Conservation (phyloP, 164 flowering plant genomes). For the Aristolochia fimbriata region DNA sequence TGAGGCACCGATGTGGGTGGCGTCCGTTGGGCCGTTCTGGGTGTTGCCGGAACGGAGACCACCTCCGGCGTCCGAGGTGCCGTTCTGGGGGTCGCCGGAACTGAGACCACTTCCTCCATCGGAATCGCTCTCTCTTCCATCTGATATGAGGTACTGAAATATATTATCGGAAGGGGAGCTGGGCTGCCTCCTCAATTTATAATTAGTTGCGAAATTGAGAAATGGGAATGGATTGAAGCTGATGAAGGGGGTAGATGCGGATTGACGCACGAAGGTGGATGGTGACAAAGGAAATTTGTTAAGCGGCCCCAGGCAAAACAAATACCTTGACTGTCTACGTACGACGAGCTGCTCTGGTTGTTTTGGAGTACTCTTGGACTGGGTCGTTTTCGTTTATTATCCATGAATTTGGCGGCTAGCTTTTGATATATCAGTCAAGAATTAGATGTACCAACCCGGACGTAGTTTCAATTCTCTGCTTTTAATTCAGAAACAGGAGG, state of each 20-base stretch:
- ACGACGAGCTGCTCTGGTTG: too few species aligned
- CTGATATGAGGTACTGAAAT: not conserved
- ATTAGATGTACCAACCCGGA: too few species aligned
- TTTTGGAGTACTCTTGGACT: too few species aligned
- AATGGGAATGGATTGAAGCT: too few species aligned
- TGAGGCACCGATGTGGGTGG: constrained; percentile 18
- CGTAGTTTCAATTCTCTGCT: too few species aligned
- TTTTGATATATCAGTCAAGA: too few species aligned
- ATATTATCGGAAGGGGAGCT: too few species aligned
- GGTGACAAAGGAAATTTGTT: not conserved
- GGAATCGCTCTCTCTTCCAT: not conserved
- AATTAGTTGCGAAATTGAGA: too few species aligned
- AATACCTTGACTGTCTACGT: not conserved
- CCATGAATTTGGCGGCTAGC: too few species aligned
- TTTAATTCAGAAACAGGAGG: too few species aligned
- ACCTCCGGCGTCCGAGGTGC: constrained; percentile 6
- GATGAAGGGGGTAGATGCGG: not conserved
- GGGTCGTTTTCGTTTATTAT: too few species aligned
- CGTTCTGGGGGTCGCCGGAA: constrained; percentile 10
- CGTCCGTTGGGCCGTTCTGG: constrained; percentile 6
- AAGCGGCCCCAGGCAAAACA: not conserved
- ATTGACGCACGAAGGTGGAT: not conserved
- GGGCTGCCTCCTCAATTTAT: too few species aligned
- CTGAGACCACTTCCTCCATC: constrained; percentile 7
- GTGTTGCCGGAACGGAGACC: constrained; percentile 11